A percentile compares a stretch with the other conserved stretches of the same genome.
Evolutionary conservation across 75 land plant genomes (phyloP).

Genomic region (Cryptomeria japonica): DNA sequence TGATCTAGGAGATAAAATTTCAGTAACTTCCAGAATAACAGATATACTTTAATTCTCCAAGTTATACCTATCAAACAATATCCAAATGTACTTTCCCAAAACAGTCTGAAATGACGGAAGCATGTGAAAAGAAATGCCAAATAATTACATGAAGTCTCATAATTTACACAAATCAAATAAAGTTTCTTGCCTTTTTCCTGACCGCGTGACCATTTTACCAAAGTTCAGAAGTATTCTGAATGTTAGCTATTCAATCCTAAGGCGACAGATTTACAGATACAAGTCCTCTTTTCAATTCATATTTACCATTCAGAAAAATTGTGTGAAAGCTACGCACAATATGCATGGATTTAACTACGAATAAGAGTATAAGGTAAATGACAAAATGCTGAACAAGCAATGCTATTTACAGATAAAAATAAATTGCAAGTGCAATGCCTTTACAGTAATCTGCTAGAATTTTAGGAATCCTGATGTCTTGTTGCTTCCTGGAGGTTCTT

Average conservation of each 20-base stretch:
- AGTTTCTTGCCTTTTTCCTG: neutral
- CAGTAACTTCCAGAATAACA: neutral
- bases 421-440: neutral
- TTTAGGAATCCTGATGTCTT: neutral
- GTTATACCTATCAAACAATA: neutral
- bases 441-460: neutral
- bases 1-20: neutral
- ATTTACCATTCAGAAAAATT: neutral
- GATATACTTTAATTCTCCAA: neutral
- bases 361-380: neutral
- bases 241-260: neutral
- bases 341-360: neutral
- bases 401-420: neutral
- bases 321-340: neutral
- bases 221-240: neutral
- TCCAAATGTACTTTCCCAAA: neutral
- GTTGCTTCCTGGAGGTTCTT: slow-evolving; percentile 29
- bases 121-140: neutral
- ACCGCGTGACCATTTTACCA: neutral
- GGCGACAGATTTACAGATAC: neutral
- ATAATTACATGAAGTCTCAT: neutral
- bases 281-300: neutral
- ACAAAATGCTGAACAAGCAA: neutral
- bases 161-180: neutral
- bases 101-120: neutral